These are phyloP conservation scores for Heliamphora exappendiculata DNA, from an alignment of 148 eudicot species.

Conservation along the genomic window DNA sequence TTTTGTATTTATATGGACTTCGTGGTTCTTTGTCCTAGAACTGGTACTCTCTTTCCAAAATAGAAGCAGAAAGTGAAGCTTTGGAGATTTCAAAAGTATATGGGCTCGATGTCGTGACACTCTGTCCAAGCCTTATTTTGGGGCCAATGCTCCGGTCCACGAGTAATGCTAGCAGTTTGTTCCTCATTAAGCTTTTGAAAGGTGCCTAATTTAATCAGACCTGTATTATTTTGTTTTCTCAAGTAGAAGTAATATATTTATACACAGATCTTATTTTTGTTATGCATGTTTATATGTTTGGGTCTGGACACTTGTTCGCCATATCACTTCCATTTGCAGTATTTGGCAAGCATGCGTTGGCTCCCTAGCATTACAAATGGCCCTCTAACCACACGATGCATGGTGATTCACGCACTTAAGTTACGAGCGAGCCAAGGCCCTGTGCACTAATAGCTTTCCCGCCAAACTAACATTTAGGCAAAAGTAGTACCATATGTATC, in stretches of 20 bases:
- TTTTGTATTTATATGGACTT: background rate
- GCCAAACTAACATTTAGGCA: too few relatives aligned
- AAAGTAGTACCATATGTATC: too few relatives aligned
- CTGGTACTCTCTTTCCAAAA: conserved; percentile 77
- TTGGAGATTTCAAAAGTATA: conserved; percentile 50
- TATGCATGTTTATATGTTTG: background rate
- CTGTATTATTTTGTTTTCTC: background rate
- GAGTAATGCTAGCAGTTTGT: conserved; percentile 62
- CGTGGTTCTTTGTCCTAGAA: conserved; percentile 37
- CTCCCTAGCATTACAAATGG: too few relatives aligned
- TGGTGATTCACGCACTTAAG: too few relatives aligned
- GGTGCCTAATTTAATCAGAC: conserved; percentile 30
- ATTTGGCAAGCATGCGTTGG: too few relatives aligned
- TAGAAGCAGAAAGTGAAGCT: conserved; percentile 70
- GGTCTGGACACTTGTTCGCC: too few relatives aligned
- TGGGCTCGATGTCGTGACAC: conserved; percentile 60
- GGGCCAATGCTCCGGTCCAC: conserved; percentile 72
- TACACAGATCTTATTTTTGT: background rate
- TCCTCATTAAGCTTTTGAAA: conserved; percentile 63
- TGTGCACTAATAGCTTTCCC: too few relatives aligned
- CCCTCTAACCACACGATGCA: too few relatives aligned
- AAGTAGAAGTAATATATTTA: background rate
- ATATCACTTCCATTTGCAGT: too few relatives aligned
- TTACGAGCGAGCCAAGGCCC: too few relatives aligned
- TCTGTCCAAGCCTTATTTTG: conserved; percentile 51